Base-by-base conservation (phyloP, 2,329 filamentous ascomycete species). In the Epichloe gansuensis region DNA sequence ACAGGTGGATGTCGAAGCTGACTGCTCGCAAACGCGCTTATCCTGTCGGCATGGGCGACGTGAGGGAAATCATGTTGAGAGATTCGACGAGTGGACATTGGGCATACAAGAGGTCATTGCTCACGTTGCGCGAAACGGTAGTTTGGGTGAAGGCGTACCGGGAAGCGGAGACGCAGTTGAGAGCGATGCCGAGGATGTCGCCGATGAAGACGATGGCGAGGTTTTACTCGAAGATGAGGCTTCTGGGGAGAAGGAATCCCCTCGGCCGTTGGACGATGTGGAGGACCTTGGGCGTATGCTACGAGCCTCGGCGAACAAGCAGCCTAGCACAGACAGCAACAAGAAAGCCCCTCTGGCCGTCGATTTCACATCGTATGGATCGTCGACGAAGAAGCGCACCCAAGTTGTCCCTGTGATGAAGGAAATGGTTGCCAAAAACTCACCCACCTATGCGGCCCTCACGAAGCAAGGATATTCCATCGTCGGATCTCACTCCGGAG, bases 401-500 rank as follows among this genome's bases (percentile, higher is more conserved):
- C 65, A 72, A 3, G 62, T 69, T 1, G 61, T 70, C 1, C 68
- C 72, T 13, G 68, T 72, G 4, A 70, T 79, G 49, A 96, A 96
- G 67, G 88, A 95, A 64, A 98, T 98, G 93, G 93, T 97, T 0
- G 89, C 93, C 8, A 86, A 85, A 57, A 82, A 83, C 55, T 95
- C 91, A 1, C 91, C 93, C 0, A 97, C 93, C 0, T 90, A 95
- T 63, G 77, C 82, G 12, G 81, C 91, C 17, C 79, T 97, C 44
- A 97, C 91, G 1, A 98, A 97, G 67, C 91, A 98, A 74, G 91
- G 91, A 28, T 97, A 97, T 67, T 85, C 87, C 1, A 96, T 97
- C 54, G 86, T 98, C 39, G 93, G 93, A 51, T 91, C 88, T 0
- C 93, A 97, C 70, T 95, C 89, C 0, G 91, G 91, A 34, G 91